Evolutionary conservation across 192 early-diverging fungal species (phyloP).

Genomic region (Thoreauomyces humboldtii): DNA sequence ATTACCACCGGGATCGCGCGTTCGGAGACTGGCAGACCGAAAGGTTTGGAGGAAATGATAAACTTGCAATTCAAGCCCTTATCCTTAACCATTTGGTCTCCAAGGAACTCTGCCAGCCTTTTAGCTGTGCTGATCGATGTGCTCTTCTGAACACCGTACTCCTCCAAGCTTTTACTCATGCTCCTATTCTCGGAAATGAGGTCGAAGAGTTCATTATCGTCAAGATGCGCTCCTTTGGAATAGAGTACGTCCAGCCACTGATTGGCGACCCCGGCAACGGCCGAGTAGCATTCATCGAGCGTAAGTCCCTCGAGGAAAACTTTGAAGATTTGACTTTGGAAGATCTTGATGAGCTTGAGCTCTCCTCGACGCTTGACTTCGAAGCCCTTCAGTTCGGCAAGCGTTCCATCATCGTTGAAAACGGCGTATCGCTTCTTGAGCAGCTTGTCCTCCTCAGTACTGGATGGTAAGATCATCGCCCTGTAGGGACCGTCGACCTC

Average conservation of each 20-base stretch:
- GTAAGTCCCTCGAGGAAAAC: constrained; percentile 87
- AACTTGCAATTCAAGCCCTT: constrained; percentile 95
- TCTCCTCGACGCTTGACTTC: constrained; percentile 99
- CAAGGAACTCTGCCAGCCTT: constrained; percentile 93
- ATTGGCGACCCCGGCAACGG: constrained; percentile 86
- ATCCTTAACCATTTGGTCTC: constrained; percentile 97
- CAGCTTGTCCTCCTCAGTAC: constrained; percentile 92
- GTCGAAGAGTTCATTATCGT: constrained; percentile 89
- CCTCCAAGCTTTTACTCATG: constrained; percentile 92
- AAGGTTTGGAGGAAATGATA: constrained; percentile 83
- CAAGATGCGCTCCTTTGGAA: constrained; percentile 72
- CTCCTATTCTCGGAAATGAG: constrained; percentile 95
- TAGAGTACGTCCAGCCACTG: constrained; percentile 95
- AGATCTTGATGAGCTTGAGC: constrained; percentile 96
- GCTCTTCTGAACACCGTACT: constrained; percentile 92
- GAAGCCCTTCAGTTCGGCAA: constrained; percentile 98
- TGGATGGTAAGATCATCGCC: constrained; percentile 96
- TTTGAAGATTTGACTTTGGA: constrained; percentile 91
- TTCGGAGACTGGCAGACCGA: constrained; percentile 82
- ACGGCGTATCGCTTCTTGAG: constrained; percentile 99
- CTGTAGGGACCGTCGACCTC: constrained; percentile 98
- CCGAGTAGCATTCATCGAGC: constrained; percentile 82
- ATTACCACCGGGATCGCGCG: constrained; percentile 94
- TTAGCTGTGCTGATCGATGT: constrained; percentile 94
- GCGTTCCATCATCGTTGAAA: constrained; percentile 88